A percentile compares a stretch with the other conserved stretches of the same genome.
Conservation (phyloP, 2,329 filamentous ascomycete genomes). For the Akanthomyces muscarius region DNA sequence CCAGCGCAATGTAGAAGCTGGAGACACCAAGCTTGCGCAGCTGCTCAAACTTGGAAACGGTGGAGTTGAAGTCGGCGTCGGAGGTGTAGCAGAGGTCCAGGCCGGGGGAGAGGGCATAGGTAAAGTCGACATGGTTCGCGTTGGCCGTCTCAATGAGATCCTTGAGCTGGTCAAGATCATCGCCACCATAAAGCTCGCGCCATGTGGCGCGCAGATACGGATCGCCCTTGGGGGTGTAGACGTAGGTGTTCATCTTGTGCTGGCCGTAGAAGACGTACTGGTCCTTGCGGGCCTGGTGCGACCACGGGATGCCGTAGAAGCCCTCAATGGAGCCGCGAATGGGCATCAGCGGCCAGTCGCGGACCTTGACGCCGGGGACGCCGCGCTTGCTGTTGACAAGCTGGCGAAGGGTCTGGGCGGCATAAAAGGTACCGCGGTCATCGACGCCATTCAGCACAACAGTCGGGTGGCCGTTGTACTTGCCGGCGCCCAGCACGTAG, state of each 20-base stretch:
- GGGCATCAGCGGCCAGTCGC: constrained; percentile 22
- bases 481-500: constrained; percentile 18
- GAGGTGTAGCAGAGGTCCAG: constrained; percentile 20
- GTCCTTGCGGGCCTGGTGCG: constrained; percentile 20
- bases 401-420: constrained; percentile 20
- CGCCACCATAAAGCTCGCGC: constrained; percentile 18
- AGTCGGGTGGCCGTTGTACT: constrained; percentile 9
- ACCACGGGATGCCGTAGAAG: constrained; percentile 22
- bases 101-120: constrained; percentile 19
- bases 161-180: constrained; percentile 18
- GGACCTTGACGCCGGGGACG: constrained; percentile 17
- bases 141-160: constrained; percentile 20
- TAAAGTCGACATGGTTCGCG: constrained; percentile 20
- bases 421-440: constrained; percentile 20
- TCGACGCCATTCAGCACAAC: constrained; percentile 20
- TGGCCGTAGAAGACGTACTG: constrained; percentile 20
- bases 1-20: constrained; percentile 20
- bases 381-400: constrained; percentile 5
- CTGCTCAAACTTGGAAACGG: constrained; percentile 20
- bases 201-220: constrained; percentile 15
- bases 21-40: constrained; percentile 19
- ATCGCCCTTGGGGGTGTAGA: constrained; percentile 20
- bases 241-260: constrained; percentile 21
- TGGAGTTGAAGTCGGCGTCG: constrained; percentile 19
- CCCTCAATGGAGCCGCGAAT: constrained; percentile 21